Evolutionary conservation across 345 rosid genomes (phyloP), one percentile per base, ranked within the genome.

Genomic region (Conringia planisiliqua): DNA sequence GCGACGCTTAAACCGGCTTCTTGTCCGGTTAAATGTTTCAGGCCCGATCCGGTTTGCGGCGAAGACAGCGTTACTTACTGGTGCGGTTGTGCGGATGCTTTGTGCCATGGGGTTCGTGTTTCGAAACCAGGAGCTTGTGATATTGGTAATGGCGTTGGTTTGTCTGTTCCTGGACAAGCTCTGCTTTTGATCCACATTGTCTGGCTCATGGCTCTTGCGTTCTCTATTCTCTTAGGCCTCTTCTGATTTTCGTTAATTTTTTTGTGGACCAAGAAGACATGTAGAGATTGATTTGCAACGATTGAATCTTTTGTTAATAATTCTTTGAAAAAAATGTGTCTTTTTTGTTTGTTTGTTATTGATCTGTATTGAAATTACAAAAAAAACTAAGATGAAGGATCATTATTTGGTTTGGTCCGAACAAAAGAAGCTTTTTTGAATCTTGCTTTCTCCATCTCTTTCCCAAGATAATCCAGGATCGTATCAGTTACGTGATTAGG

Each of bases 71-170:
- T 88, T 66, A 95, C 97, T 43, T 95, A 95, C 78, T 95, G 99
- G 99, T 95, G 99, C 66, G 99, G 99, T 30, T 90, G 99, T 71
- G 68, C 84, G 5, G 94, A 95, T 50, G 99, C 99, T 6, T 59
- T 66, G 43, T 95, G 99, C 29, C 79, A 82, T 4, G 94, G 96
- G 2, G 84, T 81, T 76, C 51, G 77, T 17, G 98, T 90, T 4
- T 84, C 82, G 1, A 92, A 90, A 76, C 64, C 64, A 44, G 98
- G 98, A 17, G 86, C 82, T 75, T 95, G 99, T 50, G 96, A 89
- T 71, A 70, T 87, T 18, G 93, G 90, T 42, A 92, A 76, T 35
- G 90, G 90, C 9, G 96, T 92, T 36, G 82, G 84, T 58, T 80
- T 85, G 38, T 82, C 97, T 66, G 84, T 93, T 76, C 89, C 95